Evolutionary conservation across 306 rosid species (phyloP).

Genomic region (Abrus pulchellus): DNA sequence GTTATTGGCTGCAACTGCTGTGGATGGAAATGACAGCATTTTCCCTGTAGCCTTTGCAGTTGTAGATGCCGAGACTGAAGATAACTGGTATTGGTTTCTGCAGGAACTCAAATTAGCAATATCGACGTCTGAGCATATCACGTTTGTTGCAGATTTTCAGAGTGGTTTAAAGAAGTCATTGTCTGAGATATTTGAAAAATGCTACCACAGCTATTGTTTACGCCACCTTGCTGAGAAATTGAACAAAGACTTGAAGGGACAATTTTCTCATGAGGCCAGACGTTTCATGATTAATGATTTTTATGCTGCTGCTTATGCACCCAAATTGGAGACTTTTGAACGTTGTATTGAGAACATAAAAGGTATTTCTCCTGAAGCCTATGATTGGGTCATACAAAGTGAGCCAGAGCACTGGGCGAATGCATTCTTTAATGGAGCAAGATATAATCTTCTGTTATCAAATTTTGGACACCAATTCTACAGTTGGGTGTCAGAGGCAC

Average conservation of each 20-base stretch:
- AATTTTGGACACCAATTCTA: slow-evolving; percentile 89
- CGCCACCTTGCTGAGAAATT: slow-evolving; percentile 92
- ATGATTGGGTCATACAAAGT: slow-evolving; percentile 84
- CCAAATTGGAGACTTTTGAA: slow-evolving; percentile 75
- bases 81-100: slow-evolving; percentile 95
- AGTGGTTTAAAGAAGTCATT: slow-evolving; percentile 75
- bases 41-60: slow-evolving; percentile 93
- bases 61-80: slow-evolving; percentile 87
- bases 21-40: slow-evolving; percentile 86
- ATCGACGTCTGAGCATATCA: slow-evolving; percentile 67
- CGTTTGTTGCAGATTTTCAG: slow-evolving; percentile 86
- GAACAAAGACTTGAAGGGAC: slow-evolving; percentile 93
- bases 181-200: slow-evolving; percentile 76
- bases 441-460: slow-evolving; percentile 83
- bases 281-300: slow-evolving; percentile 91
- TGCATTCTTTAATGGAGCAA: slow-evolving; percentile 81
- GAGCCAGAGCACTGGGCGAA: slow-evolving; percentile 94
- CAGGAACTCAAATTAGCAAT: slow-evolving; percentile 73
- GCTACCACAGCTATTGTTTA: slow-evolving; percentile 83
- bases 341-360: slow-evolving; percentile 74
- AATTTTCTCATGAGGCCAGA: slow-evolving; percentile 97
- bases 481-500: slow-evolving; percentile 91
- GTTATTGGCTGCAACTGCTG: slow-evolving; percentile 81
- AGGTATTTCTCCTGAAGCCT: slow-evolving; percentile 94
- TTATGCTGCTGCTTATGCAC: slow-evolving; percentile 85